These are phyloP conservation scores for Cutaneotrichosporon daszewskae DNA, from an alignment of 1,284 basidiomycete genomes.

Conservation along the genomic window DNA sequence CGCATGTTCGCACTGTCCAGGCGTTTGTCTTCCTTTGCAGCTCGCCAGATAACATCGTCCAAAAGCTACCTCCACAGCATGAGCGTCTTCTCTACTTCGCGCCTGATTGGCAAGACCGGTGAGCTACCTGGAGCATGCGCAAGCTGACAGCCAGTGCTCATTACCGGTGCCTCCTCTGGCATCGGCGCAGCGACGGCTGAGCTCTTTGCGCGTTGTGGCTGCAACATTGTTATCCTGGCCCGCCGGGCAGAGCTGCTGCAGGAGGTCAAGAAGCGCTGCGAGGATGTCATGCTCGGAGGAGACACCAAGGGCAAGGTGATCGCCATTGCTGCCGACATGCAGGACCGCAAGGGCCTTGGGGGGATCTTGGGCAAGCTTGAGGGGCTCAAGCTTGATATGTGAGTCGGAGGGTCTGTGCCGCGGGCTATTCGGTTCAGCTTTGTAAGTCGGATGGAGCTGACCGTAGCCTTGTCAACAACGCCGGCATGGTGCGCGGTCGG, in stretches of 20 bases:
- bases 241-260: slow-evolving; percentile 33
- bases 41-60: background rate
- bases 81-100: slow-evolving; percentile 12
- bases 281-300: too few species aligned
- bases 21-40: too few species aligned
- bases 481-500: slow-evolving; percentile 44
- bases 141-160: slow-evolving; percentile 27
- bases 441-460: background rate
- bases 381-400: slow-evolving; percentile 41
- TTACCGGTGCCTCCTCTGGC: slow-evolving; percentile 42
- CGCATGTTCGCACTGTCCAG: too few species aligned
- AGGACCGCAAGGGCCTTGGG: slow-evolving; percentile 27
- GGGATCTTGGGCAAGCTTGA: slow-evolving; percentile 24
- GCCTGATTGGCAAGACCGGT: slow-evolving; percentile 34
- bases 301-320: slow-evolving; percentile 31
- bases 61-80: background rate
- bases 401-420: slow-evolving; percentile 16
- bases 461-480: slow-evolving; percentile 46
- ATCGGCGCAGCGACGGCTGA: slow-evolving; percentile 42
- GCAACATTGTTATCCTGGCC: slow-evolving; percentile 40
- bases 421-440: background rate
- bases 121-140: background rate
- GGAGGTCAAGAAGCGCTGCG: slow-evolving; percentile 28
- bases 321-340: slow-evolving; percentile 36
- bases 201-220: slow-evolving; percentile 37